Conservation (phyloP, 2,329 filamentous ascomycete genomes). For the Berkeleyomyces rouxiae region DNA sequence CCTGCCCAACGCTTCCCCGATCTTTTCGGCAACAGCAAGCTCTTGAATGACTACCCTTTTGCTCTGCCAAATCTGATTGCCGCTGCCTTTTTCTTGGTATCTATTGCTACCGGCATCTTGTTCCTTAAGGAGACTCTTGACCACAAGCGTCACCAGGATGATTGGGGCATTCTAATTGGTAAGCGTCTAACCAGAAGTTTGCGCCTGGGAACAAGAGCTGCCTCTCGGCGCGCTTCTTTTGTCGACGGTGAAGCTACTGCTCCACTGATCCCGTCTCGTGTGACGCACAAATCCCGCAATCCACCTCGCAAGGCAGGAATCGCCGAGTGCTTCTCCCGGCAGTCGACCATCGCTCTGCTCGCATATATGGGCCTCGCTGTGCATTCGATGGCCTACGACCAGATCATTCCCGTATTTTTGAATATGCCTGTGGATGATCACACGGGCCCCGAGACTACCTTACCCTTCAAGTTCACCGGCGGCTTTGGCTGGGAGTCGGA, state of each 20-base stretch:
- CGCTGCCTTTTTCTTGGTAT: conserved; percentile 59
- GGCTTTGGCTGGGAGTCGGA: conserved; percentile 61
- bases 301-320: conserved; percentile 24
- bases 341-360: conserved; percentile 58
- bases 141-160: conserved; percentile 46
- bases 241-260: conserved; percentile 40
- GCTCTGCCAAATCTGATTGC: conserved; percentile 68
- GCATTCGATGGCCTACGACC: conserved; percentile 73
- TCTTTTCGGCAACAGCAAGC: conserved; percentile 47
- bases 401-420: conserved; percentile 75
- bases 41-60: conserved; percentile 68
- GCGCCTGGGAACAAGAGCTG: conserved; percentile 17
- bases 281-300: conserved; percentile 16
- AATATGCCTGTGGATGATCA: conserved; percentile 47
- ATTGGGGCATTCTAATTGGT: conserved; percentile 64
- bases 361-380: conserved; percentile 69
- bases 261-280: conserved; percentile 30
- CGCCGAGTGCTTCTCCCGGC: conserved; percentile 52
- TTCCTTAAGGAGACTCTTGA: conserved; percentile 80
- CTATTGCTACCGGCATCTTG: conserved; percentile 54
- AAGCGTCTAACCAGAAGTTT: conserved; percentile 38
- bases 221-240: conserved; percentile 29
- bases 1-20: conserved; percentile 58
- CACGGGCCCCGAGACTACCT: conserved; percentile 36
- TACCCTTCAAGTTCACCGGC: conserved; percentile 68